Base-by-base conservation (phyloP, 2,329 filamentous ascomycete genomes). In the Alternaria sp. region DNA sequence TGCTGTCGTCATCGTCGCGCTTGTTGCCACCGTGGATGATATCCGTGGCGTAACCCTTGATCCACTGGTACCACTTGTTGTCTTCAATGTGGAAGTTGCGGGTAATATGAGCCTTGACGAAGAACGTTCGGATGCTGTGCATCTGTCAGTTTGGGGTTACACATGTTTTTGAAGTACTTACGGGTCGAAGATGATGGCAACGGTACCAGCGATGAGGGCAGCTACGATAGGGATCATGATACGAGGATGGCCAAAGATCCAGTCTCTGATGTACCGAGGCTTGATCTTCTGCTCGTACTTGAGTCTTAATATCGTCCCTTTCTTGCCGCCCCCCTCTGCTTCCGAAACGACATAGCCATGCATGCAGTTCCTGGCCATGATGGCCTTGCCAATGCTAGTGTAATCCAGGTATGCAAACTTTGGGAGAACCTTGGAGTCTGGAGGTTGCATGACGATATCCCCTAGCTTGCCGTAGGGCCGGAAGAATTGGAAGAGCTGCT, bases 301-400 rank as follows among this genome's bases (percentile, higher is more conserved):
- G 50, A 98, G 83, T 37, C 92, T 88, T 57, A 99, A 82, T 8
- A 88, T 82, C 0, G 93, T 97, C 1, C 91, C 90, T 24, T 81
- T 80, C 68, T 90, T 90, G 4, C 92, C 92, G 41, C 92, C 92
- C 4, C 91, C 91, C 39, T 86, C 81, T 5, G 76, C 77, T 68
- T 92, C 89, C 0, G 83, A 76, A 1, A 97, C 86, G 3, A 88
- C 82, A 60, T 90, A 90, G 0, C 94, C 93, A 75, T 99, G 95
- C 79, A 97, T 84, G 71, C 94, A 98, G 70, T 96, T 97, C 68
- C 91, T 89, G 0, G 93, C 93, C 86, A 95, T 92, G 54, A 96
- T 90, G 6, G 93, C 90, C 70, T 91, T 89, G 34, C 90, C 85
- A 13, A 90, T 83, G 7, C 85, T 83, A 1, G 86, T 82, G 69